These are phyloP conservation scores for Globisporangium cystogenes DNA, from an alignment of 352 stramenopile species.

Conservation along the genomic window DNA sequence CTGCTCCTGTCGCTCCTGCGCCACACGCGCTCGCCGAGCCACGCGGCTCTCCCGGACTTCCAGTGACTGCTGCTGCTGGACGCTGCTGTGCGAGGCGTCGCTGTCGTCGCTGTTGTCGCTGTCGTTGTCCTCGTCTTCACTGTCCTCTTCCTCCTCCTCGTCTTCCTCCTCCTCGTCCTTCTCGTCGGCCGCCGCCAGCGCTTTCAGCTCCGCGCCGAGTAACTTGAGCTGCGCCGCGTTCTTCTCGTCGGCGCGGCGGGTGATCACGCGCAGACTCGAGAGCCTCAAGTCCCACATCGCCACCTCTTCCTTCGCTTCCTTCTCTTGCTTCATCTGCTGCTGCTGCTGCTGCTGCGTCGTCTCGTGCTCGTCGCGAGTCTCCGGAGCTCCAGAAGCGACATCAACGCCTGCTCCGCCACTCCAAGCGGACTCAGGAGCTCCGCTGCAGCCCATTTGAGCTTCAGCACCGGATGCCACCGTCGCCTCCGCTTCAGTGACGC, in stretches of 20 bases:
- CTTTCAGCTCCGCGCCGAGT: constrained; percentile 15
- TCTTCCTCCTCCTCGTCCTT: constrained; percentile 19
- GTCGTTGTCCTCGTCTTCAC: constrained; percentile 18
- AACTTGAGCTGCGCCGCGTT: constrained; percentile 14
- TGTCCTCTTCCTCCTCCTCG: constrained; percentile 20
- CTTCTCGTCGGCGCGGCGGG: constrained; percentile 20
- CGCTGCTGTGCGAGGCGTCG: too few species aligned
- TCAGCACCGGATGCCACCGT: too few species aligned
- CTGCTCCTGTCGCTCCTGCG: constrained; percentile 12
- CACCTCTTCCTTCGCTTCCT: not conserved
- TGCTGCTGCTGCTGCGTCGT: too few species aligned
- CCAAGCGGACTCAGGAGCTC: too few species aligned
- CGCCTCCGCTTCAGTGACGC: too few species aligned
- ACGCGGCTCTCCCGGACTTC: constrained; percentile 10
- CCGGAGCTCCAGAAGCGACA: too few species aligned
- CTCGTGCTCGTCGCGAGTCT: not conserved
- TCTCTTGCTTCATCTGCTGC: too few species aligned
- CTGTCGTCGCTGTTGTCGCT: constrained; percentile 7
- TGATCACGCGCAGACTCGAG: constrained; percentile 19
- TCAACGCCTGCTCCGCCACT: too few species aligned
- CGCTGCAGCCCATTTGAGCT: too few species aligned
- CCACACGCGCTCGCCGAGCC: constrained; percentile 1
- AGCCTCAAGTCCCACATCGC: constrained; percentile 30
- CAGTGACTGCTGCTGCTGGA: too few species aligned
- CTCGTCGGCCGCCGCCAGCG: constrained; percentile 18